Conservation (phyloP, 2,329 filamentous ascomycete species). For the Fusarium oxysporum region DNA sequence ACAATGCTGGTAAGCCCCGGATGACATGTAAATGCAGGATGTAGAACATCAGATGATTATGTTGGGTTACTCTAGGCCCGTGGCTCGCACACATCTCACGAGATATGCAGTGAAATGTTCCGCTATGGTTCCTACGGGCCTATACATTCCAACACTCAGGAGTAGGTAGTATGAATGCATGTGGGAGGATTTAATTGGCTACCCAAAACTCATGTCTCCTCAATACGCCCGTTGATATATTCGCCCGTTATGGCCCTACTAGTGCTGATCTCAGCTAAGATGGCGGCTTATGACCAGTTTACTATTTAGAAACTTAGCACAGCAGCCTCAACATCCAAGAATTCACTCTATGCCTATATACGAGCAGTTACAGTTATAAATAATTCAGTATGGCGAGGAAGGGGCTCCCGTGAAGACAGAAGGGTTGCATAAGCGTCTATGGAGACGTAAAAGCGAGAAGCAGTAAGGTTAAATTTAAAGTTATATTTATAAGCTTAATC, state of each 20-base stretch:
- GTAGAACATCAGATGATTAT: not conserved
- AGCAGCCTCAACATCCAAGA: not conserved
- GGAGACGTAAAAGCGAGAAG: no score
- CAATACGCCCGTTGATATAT: not conserved
- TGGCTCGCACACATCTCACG: not conserved
- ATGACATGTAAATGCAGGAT: not conserved
- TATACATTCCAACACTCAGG: not conserved
- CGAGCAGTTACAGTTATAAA: not conserved
- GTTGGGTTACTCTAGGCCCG: not conserved
- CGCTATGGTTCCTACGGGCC: not conserved
- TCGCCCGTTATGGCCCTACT: not conserved
- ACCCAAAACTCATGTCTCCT: not conserved
- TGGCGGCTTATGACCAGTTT: not conserved
- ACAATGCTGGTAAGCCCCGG: not conserved
- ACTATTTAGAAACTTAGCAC: not conserved
- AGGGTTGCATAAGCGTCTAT: not conserved
- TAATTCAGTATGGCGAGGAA: not conserved
- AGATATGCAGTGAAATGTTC: not conserved
- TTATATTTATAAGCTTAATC: not conserved
- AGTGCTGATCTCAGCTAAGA: not conserved
- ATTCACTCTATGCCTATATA: not conserved
- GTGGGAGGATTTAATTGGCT: not conserved
- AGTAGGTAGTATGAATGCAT: not conserved
- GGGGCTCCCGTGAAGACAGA: not conserved
- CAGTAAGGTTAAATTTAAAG: not conserved